Conservation (phyloP, 2,329 filamentous ascomycete genomes). For the Thyridium curvatum region DNA sequence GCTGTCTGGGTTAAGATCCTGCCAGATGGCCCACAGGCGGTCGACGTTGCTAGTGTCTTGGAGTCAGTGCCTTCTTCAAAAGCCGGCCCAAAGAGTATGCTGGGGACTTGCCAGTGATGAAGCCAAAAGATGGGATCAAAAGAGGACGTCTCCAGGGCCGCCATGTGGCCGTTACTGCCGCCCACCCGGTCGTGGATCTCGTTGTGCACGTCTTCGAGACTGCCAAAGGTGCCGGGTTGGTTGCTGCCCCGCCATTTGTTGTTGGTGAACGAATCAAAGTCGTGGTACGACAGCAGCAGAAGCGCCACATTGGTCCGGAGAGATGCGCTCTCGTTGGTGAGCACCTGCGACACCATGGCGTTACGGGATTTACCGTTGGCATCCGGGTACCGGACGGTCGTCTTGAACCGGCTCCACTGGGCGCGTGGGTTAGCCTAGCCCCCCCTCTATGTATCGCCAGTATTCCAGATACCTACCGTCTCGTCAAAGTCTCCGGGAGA, state of each 20-base stretch:
- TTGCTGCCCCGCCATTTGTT: slow-evolving; percentile 14
- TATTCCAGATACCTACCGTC: slow-evolving; percentile 7
- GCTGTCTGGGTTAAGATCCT: slow-evolving; percentile 32
- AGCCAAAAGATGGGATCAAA: slow-evolving; percentile 65
- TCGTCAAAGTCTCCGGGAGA: slow-evolving; percentile 11
- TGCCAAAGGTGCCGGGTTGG: slow-evolving; percentile 10
- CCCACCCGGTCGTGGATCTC: slow-evolving; percentile 25
- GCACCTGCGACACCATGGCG: slow-evolving; percentile 14
- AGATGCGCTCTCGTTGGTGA: slow-evolving; percentile 17
- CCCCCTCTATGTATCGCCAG: not conserved
- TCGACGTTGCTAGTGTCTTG: slow-evolving; percentile 57
- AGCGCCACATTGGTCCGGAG: slow-evolving; percentile 15
- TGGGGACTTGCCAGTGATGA: slow-evolving; percentile 44
- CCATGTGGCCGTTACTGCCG: slow-evolving; percentile 43
- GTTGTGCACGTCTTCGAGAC: slow-evolving; percentile 32
- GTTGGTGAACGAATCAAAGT: slow-evolving; percentile 16
- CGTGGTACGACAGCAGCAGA: slow-evolving; percentile 13
- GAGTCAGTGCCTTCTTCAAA: too few species aligned
- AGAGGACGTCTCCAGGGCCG: slow-evolving; percentile 45
- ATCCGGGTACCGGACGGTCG: slow-evolving; percentile 16
- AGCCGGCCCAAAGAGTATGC: too few species aligned
- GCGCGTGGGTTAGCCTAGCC: slow-evolving; percentile 5
- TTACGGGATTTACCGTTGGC: slow-evolving; percentile 14
- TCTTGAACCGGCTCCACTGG: slow-evolving; percentile 12
- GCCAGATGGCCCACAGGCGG: slow-evolving; percentile 54